Evolutionary conservation across 1,284 basidiomycete species (phyloP), one percentile per base, ranked within the genome.

Genomic region (Leucoagaricus sp.): DNA sequence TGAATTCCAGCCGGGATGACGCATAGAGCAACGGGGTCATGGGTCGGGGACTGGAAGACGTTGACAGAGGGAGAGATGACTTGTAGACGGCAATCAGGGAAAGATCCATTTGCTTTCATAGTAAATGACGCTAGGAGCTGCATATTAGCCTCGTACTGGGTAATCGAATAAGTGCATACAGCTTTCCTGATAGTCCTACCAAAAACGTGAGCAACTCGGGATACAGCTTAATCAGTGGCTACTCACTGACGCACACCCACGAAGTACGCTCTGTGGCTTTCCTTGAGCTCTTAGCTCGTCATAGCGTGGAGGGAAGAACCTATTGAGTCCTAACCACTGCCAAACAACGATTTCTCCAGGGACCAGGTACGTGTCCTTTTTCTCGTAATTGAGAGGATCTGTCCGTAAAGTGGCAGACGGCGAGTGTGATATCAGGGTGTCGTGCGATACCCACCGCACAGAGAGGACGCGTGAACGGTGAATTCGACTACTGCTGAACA

Each of bases 151-250:
- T 58, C 19, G 15, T 53, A 53, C 49, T 55, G 25, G 21, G 46
- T 17, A 54, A 34, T 42, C 23, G 8, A 23, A 45, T 28, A 23
- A 2, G n/a, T 34, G 23, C 70, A 58, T 65, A 89, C 87, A 77
- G 65, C 87, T 90, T 63, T 87, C 83, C 64, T 84, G 83, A 67
- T 83, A 90, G 66, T 90, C 87, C 87, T 90, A 58, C 29, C 26
- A 4, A 51, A 19, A 9, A 7, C 9, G 26, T 25, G 10, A 41
- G 13, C 15, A 34, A 47, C 26, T 15, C 25, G 19, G 19, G 38
- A 10, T 5, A 49, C 17, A 63, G 49, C n/a, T 8, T 51, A 23
- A 34, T n/a, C 17, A 46, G 41, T 42, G n/a, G 47, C 47, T 26
- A 74, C 83, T 53, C 67, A 89, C 87, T 49, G 83, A 83, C 53